phyloP scores from a whole-genome alignment of 139 green algal species.

The Picochlorum sp. region DNA sequence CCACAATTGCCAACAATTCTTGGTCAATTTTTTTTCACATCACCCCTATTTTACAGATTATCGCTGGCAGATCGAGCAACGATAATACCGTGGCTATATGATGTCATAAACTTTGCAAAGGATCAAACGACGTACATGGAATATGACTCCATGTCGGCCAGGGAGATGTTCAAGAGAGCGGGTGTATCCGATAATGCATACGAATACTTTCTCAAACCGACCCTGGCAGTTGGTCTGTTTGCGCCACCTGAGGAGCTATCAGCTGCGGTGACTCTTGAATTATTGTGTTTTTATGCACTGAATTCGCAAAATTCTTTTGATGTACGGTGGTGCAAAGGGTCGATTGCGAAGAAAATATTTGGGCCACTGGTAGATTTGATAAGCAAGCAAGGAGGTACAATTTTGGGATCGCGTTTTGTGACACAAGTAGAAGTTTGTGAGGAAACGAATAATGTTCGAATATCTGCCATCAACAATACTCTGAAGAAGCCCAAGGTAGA shows the following conservation, averaged over 20 bases:
- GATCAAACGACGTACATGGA: constrained; percentile 40
- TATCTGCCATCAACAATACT: too few species aligned
- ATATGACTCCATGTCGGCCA: constrained; percentile 75
- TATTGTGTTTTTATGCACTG: constrained; percentile 78
- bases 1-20: constrained; percentile 65
- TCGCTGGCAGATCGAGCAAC: constrained; percentile 27
- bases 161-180: constrained; percentile 60
- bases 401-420: constrained; percentile 37
- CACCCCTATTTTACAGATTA: constrained; percentile 45
- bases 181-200: constrained; percentile 51
- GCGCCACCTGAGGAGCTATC: constrained; percentile 65
- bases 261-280: constrained; percentile 62
- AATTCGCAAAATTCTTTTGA: constrained; percentile 63
- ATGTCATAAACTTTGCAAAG: constrained; percentile 54
- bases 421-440: constrained; percentile 26
- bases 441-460: constrained; percentile 1
- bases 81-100: constrained; percentile 74
- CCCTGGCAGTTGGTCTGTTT: constrained; percentile 68
- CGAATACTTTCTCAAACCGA: constrained; percentile 66
- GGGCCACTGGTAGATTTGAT: constrained; percentile 55
- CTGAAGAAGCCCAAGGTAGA: constrained; percentile 8
- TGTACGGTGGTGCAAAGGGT: constrained; percentile 44
- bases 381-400: constrained; percentile 11
- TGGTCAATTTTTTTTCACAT: constrained; percentile 74
- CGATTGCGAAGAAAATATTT: constrained; percentile 75